phyloP scores from a whole-genome alignment of 306 rosid species.

The Cucurbita maxima region DNA sequence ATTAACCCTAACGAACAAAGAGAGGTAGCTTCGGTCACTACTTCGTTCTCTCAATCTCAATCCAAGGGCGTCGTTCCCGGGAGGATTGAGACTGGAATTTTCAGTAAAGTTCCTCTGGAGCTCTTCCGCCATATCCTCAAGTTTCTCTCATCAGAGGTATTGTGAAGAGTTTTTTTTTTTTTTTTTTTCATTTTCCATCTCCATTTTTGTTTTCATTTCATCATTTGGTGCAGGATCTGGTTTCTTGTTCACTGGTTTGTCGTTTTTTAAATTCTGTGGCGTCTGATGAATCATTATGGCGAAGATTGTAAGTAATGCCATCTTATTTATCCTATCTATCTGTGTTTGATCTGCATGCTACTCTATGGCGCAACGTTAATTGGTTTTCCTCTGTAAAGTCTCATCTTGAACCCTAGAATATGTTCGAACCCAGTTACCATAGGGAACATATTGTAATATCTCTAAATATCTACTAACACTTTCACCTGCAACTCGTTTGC shows the following conservation, averaged over 20 bases:
- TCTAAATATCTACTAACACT: neutral
- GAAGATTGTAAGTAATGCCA: conserved; percentile 57
- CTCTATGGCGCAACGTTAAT: neutral
- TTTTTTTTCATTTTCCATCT: neutral
- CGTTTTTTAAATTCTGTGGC: conserved; percentile 62
- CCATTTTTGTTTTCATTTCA: neutral
- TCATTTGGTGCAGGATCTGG: conserved; percentile 40
- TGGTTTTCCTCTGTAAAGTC: neutral
- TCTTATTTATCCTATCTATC: neutral
- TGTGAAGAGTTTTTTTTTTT: neutral
- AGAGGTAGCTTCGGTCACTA: conserved; percentile 8
- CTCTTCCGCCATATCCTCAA: conserved; percentile 69
- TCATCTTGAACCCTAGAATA: too few relatives aligned
- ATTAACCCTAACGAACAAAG: conserved; percentile 5
- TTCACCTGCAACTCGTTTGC: neutral
- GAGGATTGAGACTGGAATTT: conserved; percentile 54
- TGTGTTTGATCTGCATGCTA: neutral
- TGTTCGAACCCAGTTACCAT: too few relatives aligned
- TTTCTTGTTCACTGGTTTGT: conserved; percentile 71
- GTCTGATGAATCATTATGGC: conserved; percentile 93
- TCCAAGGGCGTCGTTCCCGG: conserved; percentile 11
- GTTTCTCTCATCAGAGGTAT: conserved; percentile 80
- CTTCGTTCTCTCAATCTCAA: conserved; percentile 10
- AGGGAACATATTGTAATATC: too few relatives aligned
- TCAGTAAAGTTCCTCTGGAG: conserved; percentile 71